phyloP scores from a whole-genome alignment of 345 rosid species.

The Salix brachista region DNA sequence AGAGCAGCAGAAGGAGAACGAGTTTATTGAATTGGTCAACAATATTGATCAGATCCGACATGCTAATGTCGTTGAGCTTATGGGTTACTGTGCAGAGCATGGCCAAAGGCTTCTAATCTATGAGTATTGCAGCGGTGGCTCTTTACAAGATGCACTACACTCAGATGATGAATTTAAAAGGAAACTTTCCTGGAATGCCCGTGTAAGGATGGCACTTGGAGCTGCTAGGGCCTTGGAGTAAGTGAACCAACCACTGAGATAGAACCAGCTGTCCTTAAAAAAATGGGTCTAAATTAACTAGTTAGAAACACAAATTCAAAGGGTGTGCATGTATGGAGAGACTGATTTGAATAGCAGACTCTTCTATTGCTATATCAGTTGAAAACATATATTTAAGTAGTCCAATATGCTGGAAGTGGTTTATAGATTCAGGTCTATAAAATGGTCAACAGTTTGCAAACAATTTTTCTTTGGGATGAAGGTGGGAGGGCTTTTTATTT shows the following conservation, averaged over 20 bases:
- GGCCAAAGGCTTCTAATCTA: slow-evolving; percentile 83
- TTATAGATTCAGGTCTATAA: background rate
- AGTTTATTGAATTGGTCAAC: slow-evolving; percentile 77
- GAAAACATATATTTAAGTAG: background rate
- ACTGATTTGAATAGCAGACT: background rate
- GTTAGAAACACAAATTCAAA: background rate
- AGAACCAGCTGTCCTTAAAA: background rate
- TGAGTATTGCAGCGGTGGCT: slow-evolving; percentile 82
- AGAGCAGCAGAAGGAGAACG: slow-evolving; percentile 65
- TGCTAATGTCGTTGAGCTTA: slow-evolving; percentile 76
- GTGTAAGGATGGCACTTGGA: slow-evolving; percentile 82
- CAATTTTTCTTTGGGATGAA: background rate
- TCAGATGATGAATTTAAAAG: slow-evolving; percentile 70
- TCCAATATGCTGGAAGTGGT: background rate
- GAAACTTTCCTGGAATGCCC: slow-evolving; percentile 73
- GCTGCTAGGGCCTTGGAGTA: slow-evolving; percentile 96
- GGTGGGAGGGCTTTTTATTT: background rate
- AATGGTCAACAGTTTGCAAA: background rate
- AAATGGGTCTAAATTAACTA: background rate
- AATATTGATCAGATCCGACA: slow-evolving; percentile 75
- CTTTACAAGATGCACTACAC: slow-evolving; percentile 77
- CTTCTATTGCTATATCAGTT: background rate
- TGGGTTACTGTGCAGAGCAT: slow-evolving; percentile 97
- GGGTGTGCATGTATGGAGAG: background rate
- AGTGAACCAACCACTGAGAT: slow-evolving; percentile 27